A percentile compares a stretch with the other conserved stretches of the same genome.
Conservation (phyloP, 345 rosid genomes). For the Salix caprea region DNA sequence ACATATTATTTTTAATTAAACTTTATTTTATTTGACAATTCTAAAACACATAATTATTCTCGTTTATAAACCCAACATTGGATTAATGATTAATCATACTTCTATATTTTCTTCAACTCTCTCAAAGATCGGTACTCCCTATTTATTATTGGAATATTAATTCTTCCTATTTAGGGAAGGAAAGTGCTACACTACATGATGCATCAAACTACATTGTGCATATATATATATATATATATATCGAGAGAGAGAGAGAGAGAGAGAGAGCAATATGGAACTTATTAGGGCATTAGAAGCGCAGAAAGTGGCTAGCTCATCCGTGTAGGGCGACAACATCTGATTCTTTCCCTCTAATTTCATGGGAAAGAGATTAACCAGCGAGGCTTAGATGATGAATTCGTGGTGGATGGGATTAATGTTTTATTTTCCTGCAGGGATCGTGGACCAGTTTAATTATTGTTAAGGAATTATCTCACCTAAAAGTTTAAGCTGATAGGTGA, state of each 20-base stretch:
- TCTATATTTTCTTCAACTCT: no score
- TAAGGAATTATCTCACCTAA: no score
- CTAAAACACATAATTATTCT: no score
- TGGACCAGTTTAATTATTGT: neutral
- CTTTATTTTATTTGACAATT: no score
- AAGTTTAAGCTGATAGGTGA: no score
- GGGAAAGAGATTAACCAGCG: neutral
- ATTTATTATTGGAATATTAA: neutral
- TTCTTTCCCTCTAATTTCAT: neutral
- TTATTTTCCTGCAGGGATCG: neutral
- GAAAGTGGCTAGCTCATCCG: neutral
- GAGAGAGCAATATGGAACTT: no score
- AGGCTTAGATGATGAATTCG: neutral
- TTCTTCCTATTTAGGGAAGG: neutral
- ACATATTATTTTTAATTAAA: no score
- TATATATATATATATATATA: no score
- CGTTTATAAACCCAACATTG: no score
- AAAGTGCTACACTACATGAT: neutral
- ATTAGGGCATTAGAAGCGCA: neutral
- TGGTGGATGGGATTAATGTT: neutral
- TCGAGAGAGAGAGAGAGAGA: no score
- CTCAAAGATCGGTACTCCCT: neutral
- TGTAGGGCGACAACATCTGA: neutral
- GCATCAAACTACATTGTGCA: neutral
- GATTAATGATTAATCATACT: no score